Base-by-base conservation (phyloP, 202 grass and related monocot species). In the Panicum hallii region DNA sequence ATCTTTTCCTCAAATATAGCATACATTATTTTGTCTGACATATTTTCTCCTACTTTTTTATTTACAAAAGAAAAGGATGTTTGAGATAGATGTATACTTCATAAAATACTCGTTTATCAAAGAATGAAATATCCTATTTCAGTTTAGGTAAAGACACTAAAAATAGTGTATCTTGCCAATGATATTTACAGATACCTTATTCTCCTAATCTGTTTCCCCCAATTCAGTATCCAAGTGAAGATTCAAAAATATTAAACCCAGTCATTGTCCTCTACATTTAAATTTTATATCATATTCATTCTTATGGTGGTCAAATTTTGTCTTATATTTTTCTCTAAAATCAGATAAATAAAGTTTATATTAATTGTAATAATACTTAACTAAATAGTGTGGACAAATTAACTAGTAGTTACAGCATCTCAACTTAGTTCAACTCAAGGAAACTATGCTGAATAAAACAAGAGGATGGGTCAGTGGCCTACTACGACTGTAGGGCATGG, bases 401-500 rank as follows among this genome's bases (percentile, higher is more conserved):
- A 41, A 75, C 30, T 55, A 41, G 3, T 55, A 41, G 3, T 15
- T n/a, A n/a, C 8, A 41, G 5, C 38, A 57, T n/a, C 5, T 10
- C 52, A 75, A 5, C 19, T 11, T 57, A 34, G 5, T 48, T 10
- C 22, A 36, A 16, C 42, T 47, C 55, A 49, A 46, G 32, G 5
- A n/a, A 19, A 57, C 19, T 13, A 46, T 48, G 63, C 6, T 70
- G 11, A 63, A 32, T 5, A 63, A 63, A 63, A 58, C 67, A 56
- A 50, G 26, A 67, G 13, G 69, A 81, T 75, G 69, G 70, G 70
- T 30, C 34, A 82, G 65, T 78, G 79, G n/a, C 48, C 55, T 60
- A 61, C 84, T 46, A 61, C 16, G 26, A 82, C 61, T 68, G 66
- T 86, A 90, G 79, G 68, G 12, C 67, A 87, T 74, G 67, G 79